Conservation (phyloP, 805 yeast genomes). For the Ogataea pini region DNA sequence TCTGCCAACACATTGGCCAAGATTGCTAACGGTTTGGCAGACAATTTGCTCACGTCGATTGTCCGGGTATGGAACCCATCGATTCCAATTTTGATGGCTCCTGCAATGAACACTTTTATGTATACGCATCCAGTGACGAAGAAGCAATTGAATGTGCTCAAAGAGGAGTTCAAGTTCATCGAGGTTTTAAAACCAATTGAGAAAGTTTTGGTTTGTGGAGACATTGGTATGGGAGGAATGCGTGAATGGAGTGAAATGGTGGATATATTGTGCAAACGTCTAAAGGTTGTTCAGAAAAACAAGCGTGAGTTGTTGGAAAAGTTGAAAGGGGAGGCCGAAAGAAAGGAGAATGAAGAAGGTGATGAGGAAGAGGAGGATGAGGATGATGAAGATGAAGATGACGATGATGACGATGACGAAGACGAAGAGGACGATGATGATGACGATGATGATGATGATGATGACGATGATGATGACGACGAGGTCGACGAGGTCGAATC, state of each 20-base stretch:
- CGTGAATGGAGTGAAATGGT: conserved; percentile 96
- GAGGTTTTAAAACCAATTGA: conserved; percentile 93
- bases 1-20: conserved; percentile 92
- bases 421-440: conserved; percentile 15
- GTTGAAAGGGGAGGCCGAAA: conserved; percentile 43
- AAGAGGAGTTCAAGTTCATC: conserved; percentile 93
- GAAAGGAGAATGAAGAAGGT: conserved; percentile 40
- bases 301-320: conserved; percentile 49
- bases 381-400: conserved; percentile 41
- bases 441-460: conserved; percentile 24
- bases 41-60: conserved; percentile 85
- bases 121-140: conserved; percentile 88
- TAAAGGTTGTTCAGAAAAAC: conserved; percentile 60
- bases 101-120: conserved; percentile 93
- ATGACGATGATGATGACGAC: conserved; percentile 16
- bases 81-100: conserved; percentile 86
- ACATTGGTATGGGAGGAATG: conserved; percentile 99
- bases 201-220: conserved; percentile 93
- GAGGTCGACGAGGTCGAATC: conserved; percentile 17
- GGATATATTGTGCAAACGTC: conserved; percentile 72
- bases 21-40: conserved; percentile 88
- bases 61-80: conserved; percentile 95
- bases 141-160: conserved; percentile 71
- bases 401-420: conserved; percentile 25
- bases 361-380: conserved; percentile 43